Conservation (phyloP, 129 eudicot species). For the sunflower (Helianthus annuus) region DNA sequence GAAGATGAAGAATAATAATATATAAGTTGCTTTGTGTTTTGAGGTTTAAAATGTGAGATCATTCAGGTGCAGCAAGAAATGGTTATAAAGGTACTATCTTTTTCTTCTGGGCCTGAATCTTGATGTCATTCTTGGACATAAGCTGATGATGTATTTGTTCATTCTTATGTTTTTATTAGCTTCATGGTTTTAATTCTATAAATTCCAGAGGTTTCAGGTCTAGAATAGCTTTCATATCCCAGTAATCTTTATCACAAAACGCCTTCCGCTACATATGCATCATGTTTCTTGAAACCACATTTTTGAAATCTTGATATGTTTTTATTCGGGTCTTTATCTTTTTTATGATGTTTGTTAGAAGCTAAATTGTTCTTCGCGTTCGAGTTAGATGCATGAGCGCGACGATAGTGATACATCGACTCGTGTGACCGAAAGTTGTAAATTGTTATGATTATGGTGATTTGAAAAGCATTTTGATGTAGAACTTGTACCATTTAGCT, state of each 20-base stretch:
- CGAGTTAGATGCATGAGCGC: background rate
- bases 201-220: slow-evolving; percentile 47
- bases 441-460: background rate
- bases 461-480: slow-evolving; percentile 33
- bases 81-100: slow-evolving; percentile 32
- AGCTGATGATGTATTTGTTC: slow-evolving; percentile 60
- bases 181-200: slow-evolving; percentile 36
- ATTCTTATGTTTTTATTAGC: slow-evolving; percentile 44
- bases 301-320: slow-evolving; percentile 12
- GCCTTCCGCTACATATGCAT: slow-evolving; percentile 18
- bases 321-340: background rate
- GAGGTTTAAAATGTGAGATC: slow-evolving; percentile 27
- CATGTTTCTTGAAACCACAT: slow-evolving; percentile 27
- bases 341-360: slow-evolving; percentile 14
- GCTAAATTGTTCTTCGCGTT: slow-evolving; percentile 8
- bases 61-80: slow-evolving; percentile 39
- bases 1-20: slow-evolving; percentile 63
- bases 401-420: too few relatives aligned
- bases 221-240: slow-evolving; percentile 38
- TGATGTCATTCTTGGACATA: slow-evolving; percentile 35
- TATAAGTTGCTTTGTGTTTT: slow-evolving; percentile 19
- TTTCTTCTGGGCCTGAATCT: slow-evolving; percentile 31
- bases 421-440: slow-evolving; percentile 10
- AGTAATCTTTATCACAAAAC: slow-evolving; percentile 21
- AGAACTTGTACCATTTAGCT: slow-evolving; percentile 36